Evolutionary conservation across 371 early-diverging fungal species (phyloP), one percentile per base, ranked within the genome.

Genomic region (Batkoa obscura): DNA sequence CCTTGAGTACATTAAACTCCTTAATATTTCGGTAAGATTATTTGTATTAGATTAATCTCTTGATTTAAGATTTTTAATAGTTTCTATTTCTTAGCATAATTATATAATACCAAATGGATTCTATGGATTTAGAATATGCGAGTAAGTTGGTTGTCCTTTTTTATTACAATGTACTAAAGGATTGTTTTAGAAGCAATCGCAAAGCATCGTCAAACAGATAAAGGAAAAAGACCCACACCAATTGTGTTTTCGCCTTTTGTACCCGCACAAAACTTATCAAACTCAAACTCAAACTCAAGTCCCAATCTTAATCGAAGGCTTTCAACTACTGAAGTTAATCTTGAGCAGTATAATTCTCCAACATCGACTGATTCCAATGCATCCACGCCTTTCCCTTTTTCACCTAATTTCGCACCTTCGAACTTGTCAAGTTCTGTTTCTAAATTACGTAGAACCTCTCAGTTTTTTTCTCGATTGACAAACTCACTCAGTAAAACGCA

Each of bases 41-140:
- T 23, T 23, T 23, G 23, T 23, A 23, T 23, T 23, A 23, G 23
- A 23, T 23, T 23, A 23, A 23, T 23, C 23, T 23, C 23, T 23
- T 23, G 23, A 23, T 23, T 23, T 23, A 23, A 23, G 23, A 23
- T 23, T 23, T 23, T 23, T 23, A 23, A 23, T 23, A 23, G 23
- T 23, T 23, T 23, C 23, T 23, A 23, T 23, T 23, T 23, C 23
- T 23, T 23, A 23, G 23, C 23, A 23, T 23, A 23, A 23, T 23
- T 23, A 23, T 23, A 23, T 23, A 23, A 23, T 23, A 23, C 23
- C 23, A 23, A 23, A 50, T 50, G 36, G 38, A 50, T 50, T 50
- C 50, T 50, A 50, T 50, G 10, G 50, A 50, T 50, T 37, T 50
- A 35, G 50, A 50, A 50, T 50, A 50, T 30, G 50, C 50, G 30